Evolutionary conservation across 768 basidiomycete genomes (phyloP).

Genomic region (Podaxis mareebaensis): DNA sequence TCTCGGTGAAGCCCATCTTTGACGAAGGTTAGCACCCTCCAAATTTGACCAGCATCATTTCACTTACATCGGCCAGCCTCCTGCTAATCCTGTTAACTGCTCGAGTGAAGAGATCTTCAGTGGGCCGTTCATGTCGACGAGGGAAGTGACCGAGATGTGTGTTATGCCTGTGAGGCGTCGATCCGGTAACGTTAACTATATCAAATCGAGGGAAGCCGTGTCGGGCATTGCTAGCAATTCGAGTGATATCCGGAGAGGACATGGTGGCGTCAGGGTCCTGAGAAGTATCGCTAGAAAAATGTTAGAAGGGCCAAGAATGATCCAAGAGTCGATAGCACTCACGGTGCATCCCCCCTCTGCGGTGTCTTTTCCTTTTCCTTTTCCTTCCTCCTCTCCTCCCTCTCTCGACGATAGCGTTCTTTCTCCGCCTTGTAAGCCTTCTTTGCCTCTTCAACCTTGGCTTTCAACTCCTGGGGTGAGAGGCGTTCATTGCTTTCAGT

Average conservation of each 20-base stretch:
- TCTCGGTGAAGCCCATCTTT: constrained; percentile 77
- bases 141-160: constrained; percentile 39
- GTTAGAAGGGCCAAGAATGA: background rate
- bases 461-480: constrained; percentile 38
- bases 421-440: constrained; percentile 68
- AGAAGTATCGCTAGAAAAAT: background rate
- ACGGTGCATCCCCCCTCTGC: constrained; percentile 16
- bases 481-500: constrained; percentile 20
- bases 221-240: constrained; percentile 61
- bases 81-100: constrained; percentile 51
- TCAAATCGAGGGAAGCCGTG: constrained; percentile 64
- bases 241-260: constrained; percentile 3
- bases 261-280: constrained; percentile 1
- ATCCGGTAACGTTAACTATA: constrained; percentile 53
- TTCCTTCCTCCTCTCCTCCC: constrained; percentile 47
- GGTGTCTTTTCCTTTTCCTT: constrained; percentile 32
- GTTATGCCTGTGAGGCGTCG: constrained; percentile 31
- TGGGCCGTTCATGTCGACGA: constrained; percentile 28
- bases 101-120: constrained; percentile 38
- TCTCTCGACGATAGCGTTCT: constrained; percentile 63
- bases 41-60: constrained; percentile 2
- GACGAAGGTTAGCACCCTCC: constrained; percentile 16
- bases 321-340: constrained; percentile 10
- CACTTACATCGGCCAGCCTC: constrained; percentile 64
- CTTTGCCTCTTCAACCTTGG: constrained; percentile 66